Percentiles rank a stretch among this genome's conserved stretches.
Evolutionary conservation across 2,329 filamentous ascomycete species (phyloP).

Genomic region (Aspergillus niger): DNA sequence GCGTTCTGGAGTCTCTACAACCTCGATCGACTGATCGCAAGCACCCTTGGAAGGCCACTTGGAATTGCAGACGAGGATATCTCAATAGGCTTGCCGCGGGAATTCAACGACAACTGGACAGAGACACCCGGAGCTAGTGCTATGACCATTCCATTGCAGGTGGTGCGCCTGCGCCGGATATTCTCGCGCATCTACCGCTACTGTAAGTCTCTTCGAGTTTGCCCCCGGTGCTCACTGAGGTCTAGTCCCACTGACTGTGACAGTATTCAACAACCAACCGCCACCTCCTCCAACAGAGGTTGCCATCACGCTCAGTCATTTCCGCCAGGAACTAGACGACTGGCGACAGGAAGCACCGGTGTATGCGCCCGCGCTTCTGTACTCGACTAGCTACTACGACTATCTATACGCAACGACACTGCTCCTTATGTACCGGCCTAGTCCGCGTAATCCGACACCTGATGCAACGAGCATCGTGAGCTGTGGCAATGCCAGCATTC

Average conservation of each 20-base stretch:
- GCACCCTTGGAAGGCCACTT: conserved; percentile 43
- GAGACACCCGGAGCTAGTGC: conserved; percentile 38
- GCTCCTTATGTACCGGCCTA: conserved; percentile 43
- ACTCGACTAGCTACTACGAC: conserved; percentile 46
- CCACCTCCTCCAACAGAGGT: conserved; percentile 32
- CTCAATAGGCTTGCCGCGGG: conserved; percentile 39
- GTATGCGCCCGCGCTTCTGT: conserved; percentile 39
- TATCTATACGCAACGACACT: conserved; percentile 44
- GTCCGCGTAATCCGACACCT: conserved; percentile 40
- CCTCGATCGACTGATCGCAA: conserved; percentile 45
- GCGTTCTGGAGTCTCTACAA: conserved; percentile 49
- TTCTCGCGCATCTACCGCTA: conserved; percentile 44
- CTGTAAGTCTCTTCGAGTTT: conserved; percentile 26
- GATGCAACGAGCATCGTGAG: conserved; percentile 40
- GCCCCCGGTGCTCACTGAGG: background rate
- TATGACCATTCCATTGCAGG: conserved; percentile 44
- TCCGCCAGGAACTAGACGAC: conserved; percentile 41
- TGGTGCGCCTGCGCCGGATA: conserved; percentile 39
- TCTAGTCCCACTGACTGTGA: conserved; percentile 6
- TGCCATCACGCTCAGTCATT: conserved; percentile 30
- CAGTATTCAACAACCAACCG: conserved; percentile 41
- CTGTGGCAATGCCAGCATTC: conserved; percentile 43
- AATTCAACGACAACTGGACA: conserved; percentile 43
- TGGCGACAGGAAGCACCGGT: conserved; percentile 42
- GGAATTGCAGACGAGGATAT: conserved; percentile 48